These are phyloP conservation scores for Botrytis fragariae DNA, from an alignment of 2,329 filamentous ascomycete genomes.

Conservation along the genomic window DNA sequence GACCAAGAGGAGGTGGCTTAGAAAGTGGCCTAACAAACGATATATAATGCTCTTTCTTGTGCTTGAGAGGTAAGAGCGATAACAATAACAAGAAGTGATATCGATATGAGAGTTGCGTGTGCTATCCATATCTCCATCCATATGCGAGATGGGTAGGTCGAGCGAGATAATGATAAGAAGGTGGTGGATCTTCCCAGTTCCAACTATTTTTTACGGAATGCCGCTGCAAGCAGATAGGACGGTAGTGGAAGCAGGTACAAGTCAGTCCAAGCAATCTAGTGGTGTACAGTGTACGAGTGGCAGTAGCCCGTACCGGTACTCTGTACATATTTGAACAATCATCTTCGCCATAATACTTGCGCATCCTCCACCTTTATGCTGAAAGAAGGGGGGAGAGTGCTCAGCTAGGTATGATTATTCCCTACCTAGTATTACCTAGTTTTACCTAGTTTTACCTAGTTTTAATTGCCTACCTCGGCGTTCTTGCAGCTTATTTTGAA, in stretches of 20 bases:
- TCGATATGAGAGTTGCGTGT: neutral
- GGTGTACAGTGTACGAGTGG: neutral
- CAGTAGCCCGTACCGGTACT: neutral
- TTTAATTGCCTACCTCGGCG: neutral
- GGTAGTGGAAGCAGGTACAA: constrained; percentile 4
- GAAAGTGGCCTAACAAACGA: too few relatives aligned
- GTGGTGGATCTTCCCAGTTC: neutral
- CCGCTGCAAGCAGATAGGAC: constrained; percentile 1
- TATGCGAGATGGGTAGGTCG: neutral
- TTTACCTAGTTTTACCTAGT: too few relatives aligned
- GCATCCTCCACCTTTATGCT: too few relatives aligned
- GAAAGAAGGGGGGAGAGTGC: neutral
- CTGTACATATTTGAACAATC: neutral
- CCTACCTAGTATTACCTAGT: neutral
- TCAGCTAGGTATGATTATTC: neutral
- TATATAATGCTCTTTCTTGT: too few relatives aligned
- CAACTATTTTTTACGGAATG: constrained; percentile 4
- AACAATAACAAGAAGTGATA: neutral
- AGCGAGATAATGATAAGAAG: neutral
- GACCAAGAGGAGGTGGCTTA: too few relatives aligned
- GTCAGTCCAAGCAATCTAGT: neutral
- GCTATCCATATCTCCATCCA: too few relatives aligned
- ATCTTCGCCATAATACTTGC: neutral
- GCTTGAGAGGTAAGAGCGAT: neutral
- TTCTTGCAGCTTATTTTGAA: neutral